Base-by-base conservation (phyloP, 805 yeast genomes). In the Ogataea kodamae region DNA sequence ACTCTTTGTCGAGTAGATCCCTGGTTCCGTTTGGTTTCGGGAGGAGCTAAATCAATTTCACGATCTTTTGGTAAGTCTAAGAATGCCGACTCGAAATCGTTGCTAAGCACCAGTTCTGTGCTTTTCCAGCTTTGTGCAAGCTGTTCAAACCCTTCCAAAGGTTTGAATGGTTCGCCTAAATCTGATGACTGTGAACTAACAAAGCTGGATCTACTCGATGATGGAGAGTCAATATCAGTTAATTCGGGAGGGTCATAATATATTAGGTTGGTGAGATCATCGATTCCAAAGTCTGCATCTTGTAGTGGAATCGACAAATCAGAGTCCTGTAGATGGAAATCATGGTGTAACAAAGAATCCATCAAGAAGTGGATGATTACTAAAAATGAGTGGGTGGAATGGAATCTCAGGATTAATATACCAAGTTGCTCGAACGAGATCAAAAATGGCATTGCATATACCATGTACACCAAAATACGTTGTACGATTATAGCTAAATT, bases 81-180 rank as follows among this genome's bases (percentile, higher is more conserved):
- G 24, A 9, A 22, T 22, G 24, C 24, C 6, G 7, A 7, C 24
- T 22, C 24, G 6, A 7, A 22, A 9, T 22, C 24, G 11, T 6
- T 6, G n/a, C 12, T 6, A 4, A 6, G 9, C n/a, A 6, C 5
- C 10, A 9, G 5, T 14, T 24, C 23, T n/a, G 30, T 13, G n/a
- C n/a, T n/a, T 19, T 39, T 28, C 43, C 43, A 39, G 15, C 28
- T 35, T n/a, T 35, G 13, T 3, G 39, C 30, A 9, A 39, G 37
- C 30, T 31, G 35, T 26, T 39, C 43, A 12, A 39, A 35, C 6
- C 43, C 43, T 25, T 39, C 35, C 20, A 39, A 29, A 22, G 43
- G 43, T 22, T 30, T 29, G 28, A 25, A 32, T 16, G 23, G 23
- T 5, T 27, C 22, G 10, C 6, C n/a, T 13, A 17, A 12, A 9